These are phyloP conservation scores for Penicillium paradoxum DNA, from an alignment of 495 filamentous ascomycete genomes.

Conservation along the genomic window DNA sequence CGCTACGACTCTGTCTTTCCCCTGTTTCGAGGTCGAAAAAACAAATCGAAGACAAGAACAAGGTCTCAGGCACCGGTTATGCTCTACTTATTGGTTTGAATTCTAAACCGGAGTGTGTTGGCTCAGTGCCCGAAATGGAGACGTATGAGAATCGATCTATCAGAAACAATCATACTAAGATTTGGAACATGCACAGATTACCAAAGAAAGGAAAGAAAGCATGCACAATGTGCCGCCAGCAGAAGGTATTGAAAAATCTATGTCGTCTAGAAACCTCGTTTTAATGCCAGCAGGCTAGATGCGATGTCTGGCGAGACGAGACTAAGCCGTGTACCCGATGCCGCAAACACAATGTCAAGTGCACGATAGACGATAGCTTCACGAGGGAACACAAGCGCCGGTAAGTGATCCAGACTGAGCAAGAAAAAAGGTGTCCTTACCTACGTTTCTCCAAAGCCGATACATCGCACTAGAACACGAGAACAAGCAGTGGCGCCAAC, in stretches of 20 bases:
- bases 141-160: slow-evolving; percentile 11
- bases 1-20: neutral
- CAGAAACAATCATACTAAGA: slow-evolving; percentile 5
- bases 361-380: slow-evolving; percentile 41
- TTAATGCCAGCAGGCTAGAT: slow-evolving; percentile 30
- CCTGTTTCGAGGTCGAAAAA: neutral
- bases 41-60: neutral
- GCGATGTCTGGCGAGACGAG: slow-evolving; percentile 36
- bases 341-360: slow-evolving; percentile 31
- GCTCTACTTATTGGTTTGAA: neutral
- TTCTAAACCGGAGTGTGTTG: neutral
- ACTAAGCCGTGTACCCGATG: slow-evolving; percentile 36
- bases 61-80: neutral
- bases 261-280: neutral
- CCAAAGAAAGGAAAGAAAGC: slow-evolving; percentile 41
- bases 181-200: slow-evolving; percentile 19
- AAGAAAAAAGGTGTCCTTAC: neutral
- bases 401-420: slow-evolving; percentile 16
- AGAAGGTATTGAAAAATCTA: slow-evolving; percentile 28
- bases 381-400: slow-evolving; percentile 42
- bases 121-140: neutral
- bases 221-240: slow-evolving; percentile 44
- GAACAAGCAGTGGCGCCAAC: slow-evolving; percentile 33
- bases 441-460: slow-evolving; percentile 16
- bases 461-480: slow-evolving; percentile 37